Evolutionary conservation across 768 basidiomycete genomes (phyloP), one percentile per base, ranked within the genome.

Genomic region (Fibroporia radiculosa): DNA sequence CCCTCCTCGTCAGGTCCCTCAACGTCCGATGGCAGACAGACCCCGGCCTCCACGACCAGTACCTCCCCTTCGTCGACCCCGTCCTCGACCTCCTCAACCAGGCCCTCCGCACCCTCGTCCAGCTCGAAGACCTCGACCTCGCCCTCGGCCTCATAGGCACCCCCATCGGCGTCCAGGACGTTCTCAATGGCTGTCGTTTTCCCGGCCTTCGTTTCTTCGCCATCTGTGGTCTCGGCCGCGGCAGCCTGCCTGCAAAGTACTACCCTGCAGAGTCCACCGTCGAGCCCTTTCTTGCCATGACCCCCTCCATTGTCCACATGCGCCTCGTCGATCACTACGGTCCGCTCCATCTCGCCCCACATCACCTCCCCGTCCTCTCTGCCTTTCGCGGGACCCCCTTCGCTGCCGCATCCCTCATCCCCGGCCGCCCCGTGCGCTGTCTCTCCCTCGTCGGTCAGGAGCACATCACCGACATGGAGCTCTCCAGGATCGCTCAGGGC

Each of bases 381-480:
- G 69, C 70, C 41, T 82, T 82, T 69, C 76, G 78, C 44, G 81
- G 81, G 47, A 69, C 72, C 26, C 71, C 79, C 45, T 68, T 69
- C 56, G 67, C 74, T n/a, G 80, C 80, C 2, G 78, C 78, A 37
- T 61, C 66, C 14, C 54, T 83, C 37, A 71, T 82, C 42, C 82
- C 80, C 4, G 78, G 78, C 16, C 66, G 82, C 18, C 78, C 79
- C 3, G 73, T 83, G 22, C 72, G 70, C 34, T 61, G 62, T 44
- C 74, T 83, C 39, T 65, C 71, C 13, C 76, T 83, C 38, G 62
- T 76, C 39, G 78, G 78, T 3, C 69, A 73, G 51, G 77, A 79
- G 48, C 72, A 71, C 42, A 71, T 80, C 53, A 76, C 69, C 33
- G 72, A 68, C 49, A 64, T 69, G 39, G 77, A 75, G 51, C 67